Percentiles rank a stretch among this genome's conserved stretches.
phyloP scores from a whole-genome alignment of 306 rosid genomes.

The Arachis stenosperma region DNA sequence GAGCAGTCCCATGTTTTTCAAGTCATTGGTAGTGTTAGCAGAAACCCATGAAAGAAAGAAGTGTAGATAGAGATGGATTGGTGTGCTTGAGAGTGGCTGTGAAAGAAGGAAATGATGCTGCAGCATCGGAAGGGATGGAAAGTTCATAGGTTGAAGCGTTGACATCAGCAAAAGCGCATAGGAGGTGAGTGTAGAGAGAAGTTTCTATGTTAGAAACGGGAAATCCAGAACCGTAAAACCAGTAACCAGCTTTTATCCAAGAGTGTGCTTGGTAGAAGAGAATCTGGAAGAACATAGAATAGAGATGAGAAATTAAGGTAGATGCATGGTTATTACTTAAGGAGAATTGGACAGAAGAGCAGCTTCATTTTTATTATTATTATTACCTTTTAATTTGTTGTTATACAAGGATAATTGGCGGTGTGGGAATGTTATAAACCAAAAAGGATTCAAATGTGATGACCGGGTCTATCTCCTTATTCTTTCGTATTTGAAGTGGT shows the following conservation, averaged over 20 bases:
- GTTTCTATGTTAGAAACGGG: constrained; percentile 39
- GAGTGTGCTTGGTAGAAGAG: constrained; percentile 13
- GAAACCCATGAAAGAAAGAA: constrained; percentile 37
- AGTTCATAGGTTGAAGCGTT: constrained; percentile 44
- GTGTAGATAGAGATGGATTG: constrained; percentile 44
- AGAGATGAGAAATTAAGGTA: too few species aligned
- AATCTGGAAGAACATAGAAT: too few species aligned
- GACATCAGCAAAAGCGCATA: constrained; percentile 32
- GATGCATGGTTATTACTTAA: too few species aligned
- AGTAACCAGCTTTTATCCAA: constrained; percentile 40
- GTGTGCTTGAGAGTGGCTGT: constrained; percentile 27
- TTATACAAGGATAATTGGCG: too few species aligned
- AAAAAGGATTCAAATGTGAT: too few species aligned
- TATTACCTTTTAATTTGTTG: too few species aligned
- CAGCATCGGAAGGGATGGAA: not conserved
- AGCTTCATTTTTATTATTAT: too few species aligned
- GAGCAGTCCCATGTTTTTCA: constrained; percentile 39
- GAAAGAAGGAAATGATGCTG: constrained; percentile 30
- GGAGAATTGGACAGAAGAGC: too few species aligned
- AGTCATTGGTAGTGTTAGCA: constrained; percentile 32
- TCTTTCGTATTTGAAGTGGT: too few species aligned
- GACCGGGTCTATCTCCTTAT: too few species aligned
- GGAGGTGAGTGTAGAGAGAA: constrained; percentile 46
- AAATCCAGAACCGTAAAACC: not conserved
- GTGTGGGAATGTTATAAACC: too few species aligned